Evolutionary conservation across 2,329 filamentous ascomycete genomes (phyloP).

Genomic region (Pezicula radicicola): DNA sequence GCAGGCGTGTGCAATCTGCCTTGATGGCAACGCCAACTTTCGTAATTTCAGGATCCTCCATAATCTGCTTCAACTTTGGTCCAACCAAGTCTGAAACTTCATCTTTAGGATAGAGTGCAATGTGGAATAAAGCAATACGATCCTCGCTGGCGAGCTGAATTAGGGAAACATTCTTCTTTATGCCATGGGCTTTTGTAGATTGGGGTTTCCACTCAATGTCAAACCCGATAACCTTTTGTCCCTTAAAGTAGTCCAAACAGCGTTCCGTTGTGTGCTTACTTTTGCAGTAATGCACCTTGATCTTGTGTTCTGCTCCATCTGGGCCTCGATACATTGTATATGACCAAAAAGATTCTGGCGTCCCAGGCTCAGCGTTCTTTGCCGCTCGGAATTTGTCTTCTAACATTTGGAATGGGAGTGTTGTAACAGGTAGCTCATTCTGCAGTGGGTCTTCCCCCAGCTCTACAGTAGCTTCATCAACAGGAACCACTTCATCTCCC

Average conservation of each 20-base stretch:
- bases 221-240: conserved; percentile 75
- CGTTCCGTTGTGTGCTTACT: conserved; percentile 64
- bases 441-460: conserved; percentile 16
- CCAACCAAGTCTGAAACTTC: conserved; percentile 56
- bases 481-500: background rate
- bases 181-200: conserved; percentile 40
- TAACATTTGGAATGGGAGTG: conserved; percentile 44
- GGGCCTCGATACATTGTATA: conserved; percentile 63
- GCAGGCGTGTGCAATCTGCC: conserved; percentile 67
- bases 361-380: conserved; percentile 40
- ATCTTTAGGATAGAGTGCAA: conserved; percentile 58
- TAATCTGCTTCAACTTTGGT: conserved; percentile 65
- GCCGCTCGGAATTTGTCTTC: conserved; percentile 45
- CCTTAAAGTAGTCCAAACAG: conserved; percentile 62
- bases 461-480: background rate
- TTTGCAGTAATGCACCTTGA: conserved; percentile 76
- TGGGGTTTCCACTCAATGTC: conserved; percentile 80
- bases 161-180: conserved; percentile 71
- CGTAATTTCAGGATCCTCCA: conserved; percentile 66
- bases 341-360: conserved; percentile 60
- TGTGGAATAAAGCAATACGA: conserved; percentile 77
- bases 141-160: conserved; percentile 79
- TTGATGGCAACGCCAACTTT: conserved; percentile 78
- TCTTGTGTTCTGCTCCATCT: conserved; percentile 41
- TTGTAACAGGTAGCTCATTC: conserved; percentile 33